Percentiles rank a stretch among this genome's conserved stretches.
Evolutionary conservation across 2,329 filamentous ascomycete species (phyloP).

Genomic region (Stromatinia cepivora): DNA sequence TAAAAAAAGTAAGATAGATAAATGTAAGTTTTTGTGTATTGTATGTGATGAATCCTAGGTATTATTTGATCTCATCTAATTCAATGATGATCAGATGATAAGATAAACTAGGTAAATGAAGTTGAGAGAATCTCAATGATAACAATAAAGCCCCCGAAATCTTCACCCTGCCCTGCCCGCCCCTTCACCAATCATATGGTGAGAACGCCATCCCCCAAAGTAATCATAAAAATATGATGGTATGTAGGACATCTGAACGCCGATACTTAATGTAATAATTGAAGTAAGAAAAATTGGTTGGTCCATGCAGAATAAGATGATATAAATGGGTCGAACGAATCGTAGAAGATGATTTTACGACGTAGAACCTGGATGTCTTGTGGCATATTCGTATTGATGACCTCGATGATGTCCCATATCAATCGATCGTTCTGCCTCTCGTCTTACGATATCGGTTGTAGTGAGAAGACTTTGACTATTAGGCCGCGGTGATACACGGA

Average conservation of each 20-base stretch:
- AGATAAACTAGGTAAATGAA: not conserved
- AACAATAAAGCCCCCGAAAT: conserved; percentile 1
- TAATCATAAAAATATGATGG: conserved; percentile 2
- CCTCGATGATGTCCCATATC: not conserved
- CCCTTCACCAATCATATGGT: conserved; percentile 3
- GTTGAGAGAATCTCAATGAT: not conserved
- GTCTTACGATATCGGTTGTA: no score
- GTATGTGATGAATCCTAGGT: not conserved
- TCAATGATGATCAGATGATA: not conserved
- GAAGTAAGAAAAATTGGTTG: not conserved
- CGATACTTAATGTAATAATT: conserved; percentile 5
- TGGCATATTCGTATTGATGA: not conserved
- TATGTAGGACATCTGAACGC: conserved; percentile 11
- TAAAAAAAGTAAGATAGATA: not conserved
- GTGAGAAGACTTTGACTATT: no score
- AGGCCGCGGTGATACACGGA: no score
- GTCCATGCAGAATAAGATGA: not conserved
- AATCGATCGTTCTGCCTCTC: no score
- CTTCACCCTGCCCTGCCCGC: conserved; percentile 5
- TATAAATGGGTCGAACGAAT: not conserved
- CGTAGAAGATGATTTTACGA: not conserved
- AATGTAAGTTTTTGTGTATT: not conserved
- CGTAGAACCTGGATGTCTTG: not conserved
- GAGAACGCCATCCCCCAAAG: conserved; percentile 15
- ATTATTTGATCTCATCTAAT: not conserved